These are phyloP conservation scores for Scheffersomyces illinoinensis DNA, from an alignment of 1,139 yeast genomes.

Conservation along the genomic window DNA sequence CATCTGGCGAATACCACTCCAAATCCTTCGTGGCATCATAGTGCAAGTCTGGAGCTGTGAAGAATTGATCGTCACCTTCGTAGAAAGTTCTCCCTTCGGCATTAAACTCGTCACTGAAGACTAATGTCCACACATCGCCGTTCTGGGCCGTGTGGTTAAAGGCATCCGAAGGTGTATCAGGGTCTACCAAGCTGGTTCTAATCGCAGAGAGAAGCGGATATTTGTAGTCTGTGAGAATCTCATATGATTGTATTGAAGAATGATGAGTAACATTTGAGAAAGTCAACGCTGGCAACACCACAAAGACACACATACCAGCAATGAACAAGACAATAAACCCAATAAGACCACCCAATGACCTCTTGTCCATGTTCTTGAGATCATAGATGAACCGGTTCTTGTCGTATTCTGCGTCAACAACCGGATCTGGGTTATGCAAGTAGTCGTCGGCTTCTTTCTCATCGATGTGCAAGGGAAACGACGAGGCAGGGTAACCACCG, in stretches of 20 bases:
- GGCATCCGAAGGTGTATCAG: conserved; percentile 72
- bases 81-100: conserved; percentile 82
- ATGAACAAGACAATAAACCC: conserved; percentile 58
- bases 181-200: conserved; percentile 65
- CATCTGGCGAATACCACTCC: conserved; percentile 91
- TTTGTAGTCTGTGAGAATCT: conserved; percentile 53
- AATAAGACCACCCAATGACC: conserved; percentile 57
- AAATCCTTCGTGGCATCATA: conserved; percentile 80
- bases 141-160: conserved; percentile 42
- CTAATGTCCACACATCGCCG: conserved; percentile 70
- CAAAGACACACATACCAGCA: conserved; percentile 66
- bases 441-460: conserved; percentile 93
- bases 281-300: conserved; percentile 73
- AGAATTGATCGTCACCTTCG: conserved; percentile 82
- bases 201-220: conserved; percentile 65
- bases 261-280: conserved; percentile 60
- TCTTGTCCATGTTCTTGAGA: conserved; percentile 58
- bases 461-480: conserved; percentile 82
- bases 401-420: conserved; percentile 78
- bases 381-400: conserved; percentile 60
- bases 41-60: conserved; percentile 73
- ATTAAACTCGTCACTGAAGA: conserved; percentile 82
- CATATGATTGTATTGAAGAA: conserved; percentile 32
- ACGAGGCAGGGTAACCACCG: conserved; percentile 91
- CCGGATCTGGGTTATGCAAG: conserved; percentile 90